phyloP scores from a whole-genome alignment of 768 basidiomycete genomes.

The Calvatia gigantea region DNA sequence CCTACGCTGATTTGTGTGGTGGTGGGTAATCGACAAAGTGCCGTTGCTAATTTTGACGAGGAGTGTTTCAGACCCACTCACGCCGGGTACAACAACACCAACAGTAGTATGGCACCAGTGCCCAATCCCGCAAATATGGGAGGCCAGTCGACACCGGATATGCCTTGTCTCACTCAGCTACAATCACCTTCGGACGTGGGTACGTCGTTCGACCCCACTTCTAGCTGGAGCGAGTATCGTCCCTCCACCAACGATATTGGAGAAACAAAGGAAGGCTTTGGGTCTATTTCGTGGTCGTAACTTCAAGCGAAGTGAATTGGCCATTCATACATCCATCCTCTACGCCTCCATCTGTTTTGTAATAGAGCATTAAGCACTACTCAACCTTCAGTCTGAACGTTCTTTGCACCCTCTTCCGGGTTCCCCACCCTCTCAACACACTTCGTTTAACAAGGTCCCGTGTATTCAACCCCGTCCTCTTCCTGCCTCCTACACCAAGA shows the following conservation, averaged over 20 bases:
- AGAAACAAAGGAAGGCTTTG: background rate
- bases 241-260: background rate
- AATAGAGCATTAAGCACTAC: constrained; percentile 10
- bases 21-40: too few relatives aligned
- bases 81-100: background rate
- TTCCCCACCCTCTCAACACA: too few relatives aligned
- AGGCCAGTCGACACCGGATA: background rate
- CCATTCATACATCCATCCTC: background rate
- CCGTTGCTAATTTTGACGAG: background rate
- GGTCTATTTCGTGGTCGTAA: background rate
- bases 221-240: background rate
- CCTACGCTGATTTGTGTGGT: too few relatives aligned
- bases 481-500: too few relatives aligned
- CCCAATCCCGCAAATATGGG: background rate
- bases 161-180: background rate
- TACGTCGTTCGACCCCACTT: background rate
- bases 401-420: too few relatives aligned
- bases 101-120: too few relatives aligned
- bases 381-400: too few relatives aligned
- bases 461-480: too few relatives aligned
- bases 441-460: too few relatives aligned
- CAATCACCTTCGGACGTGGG: background rate
- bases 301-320: background rate
- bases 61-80: background rate
- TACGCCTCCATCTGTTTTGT: background rate